A percentile compares a stretch with the other conserved stretches of the same genome.
phyloP scores from a whole-genome alignment of 176 grass and related monocot species.

The Chrysopogon serrulatus region DNA sequence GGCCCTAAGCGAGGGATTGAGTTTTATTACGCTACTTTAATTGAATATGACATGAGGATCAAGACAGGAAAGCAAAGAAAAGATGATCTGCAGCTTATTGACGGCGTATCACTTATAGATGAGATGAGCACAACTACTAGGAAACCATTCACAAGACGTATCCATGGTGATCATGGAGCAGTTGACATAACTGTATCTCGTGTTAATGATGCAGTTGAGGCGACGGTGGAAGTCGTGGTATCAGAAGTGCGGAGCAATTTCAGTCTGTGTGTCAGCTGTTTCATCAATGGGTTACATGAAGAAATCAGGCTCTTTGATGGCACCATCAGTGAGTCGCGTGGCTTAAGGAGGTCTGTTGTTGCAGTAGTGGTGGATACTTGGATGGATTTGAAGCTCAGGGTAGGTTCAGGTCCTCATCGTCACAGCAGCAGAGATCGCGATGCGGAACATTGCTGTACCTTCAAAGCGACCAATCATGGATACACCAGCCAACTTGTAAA shows the following conservation, averaged over 20 bases:
- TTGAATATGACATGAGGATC: constrained; percentile 18
- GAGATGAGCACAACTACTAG: fast-evolving
- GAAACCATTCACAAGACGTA: neutral
- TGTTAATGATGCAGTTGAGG: neutral
- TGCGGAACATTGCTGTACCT: neutral
- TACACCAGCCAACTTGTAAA: neutral
- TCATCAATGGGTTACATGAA: neutral
- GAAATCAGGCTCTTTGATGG: constrained; percentile 11
- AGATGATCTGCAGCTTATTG: constrained; percentile 16
- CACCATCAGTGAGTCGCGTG: neutral
- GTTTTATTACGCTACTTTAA: neutral
- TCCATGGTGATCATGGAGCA: neutral
- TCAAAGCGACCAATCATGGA: neutral
- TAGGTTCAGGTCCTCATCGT: neutral
- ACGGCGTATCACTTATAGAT: neutral
- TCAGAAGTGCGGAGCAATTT: neutral
- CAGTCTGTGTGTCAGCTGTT: neutral
- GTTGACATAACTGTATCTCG: neutral
- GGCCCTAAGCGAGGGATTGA: constrained; percentile 21
- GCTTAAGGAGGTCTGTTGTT: neutral
- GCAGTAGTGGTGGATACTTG: neutral
- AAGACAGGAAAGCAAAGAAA: neutral
- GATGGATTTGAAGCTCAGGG: neutral
- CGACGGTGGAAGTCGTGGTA: neutral
- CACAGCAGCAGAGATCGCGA: neutral